Conservation (phyloP, 192 early-diverging fungal species). For the Gaertneriomyces semiglobifer region DNA sequence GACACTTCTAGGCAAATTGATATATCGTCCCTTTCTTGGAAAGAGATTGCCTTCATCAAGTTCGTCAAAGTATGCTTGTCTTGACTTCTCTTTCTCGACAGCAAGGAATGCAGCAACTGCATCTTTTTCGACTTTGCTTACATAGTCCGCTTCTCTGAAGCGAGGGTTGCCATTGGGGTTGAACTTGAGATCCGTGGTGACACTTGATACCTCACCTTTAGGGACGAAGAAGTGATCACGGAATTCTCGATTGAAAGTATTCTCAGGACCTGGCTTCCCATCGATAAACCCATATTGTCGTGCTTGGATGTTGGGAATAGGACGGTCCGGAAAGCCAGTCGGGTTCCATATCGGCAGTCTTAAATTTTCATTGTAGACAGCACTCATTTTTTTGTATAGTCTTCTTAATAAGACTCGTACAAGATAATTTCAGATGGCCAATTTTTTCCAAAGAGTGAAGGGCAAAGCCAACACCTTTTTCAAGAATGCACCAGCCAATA, state of each 20-base stretch:
- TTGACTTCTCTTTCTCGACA: conserved; percentile 15
- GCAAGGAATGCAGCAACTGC: not conserved
- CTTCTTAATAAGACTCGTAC: conserved; percentile 1
- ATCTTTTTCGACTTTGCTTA: conserved; percentile 15
- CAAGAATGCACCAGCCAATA: not conserved
- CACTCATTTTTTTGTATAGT: conserved; percentile 1
- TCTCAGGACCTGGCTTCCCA: not conserved
- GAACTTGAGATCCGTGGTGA: not conserved
- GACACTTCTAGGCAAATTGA: no score
- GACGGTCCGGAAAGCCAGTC: not conserved
- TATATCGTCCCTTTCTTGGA: no score
- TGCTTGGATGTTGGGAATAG: not conserved
- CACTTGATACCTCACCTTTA: not conserved
- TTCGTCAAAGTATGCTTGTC: conserved; percentile 16
- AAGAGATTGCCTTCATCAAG: not conserved
- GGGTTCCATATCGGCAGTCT: not conserved
- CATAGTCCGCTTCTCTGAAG: not conserved
- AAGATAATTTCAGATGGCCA: not conserved
- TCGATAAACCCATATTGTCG: not conserved
- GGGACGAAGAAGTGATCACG: not conserved
- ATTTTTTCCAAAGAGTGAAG: not conserved
- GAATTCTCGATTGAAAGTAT: not conserved
- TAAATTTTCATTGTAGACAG: not conserved
- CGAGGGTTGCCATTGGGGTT: not conserved
- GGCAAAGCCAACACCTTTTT: not conserved